Conservation (phyloP, 768 basidiomycete species). For the Pulveroboletus frians region DNA sequence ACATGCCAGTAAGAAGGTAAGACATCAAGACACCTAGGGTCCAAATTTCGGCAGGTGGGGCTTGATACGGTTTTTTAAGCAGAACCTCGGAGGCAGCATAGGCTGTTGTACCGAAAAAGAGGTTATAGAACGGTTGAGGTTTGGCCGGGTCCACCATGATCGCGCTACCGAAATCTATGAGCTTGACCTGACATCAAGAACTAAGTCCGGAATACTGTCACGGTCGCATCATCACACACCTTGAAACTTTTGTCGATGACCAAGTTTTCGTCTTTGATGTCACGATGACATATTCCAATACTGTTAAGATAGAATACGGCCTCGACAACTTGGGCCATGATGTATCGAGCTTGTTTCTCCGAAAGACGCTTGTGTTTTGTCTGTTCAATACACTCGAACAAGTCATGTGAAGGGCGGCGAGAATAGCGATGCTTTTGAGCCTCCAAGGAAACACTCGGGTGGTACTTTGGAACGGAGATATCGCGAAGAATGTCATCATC, state of each 20-base stretch:
- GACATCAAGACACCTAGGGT: slow-evolving; percentile 92
- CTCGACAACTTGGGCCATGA: slow-evolving; percentile 85
- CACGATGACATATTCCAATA: slow-evolving; percentile 87
- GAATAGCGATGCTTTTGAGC: slow-evolving; percentile 42
- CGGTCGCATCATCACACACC: slow-evolving; percentile 34
- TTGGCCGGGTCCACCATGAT: slow-evolving; percentile 61
- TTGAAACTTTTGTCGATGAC: slow-evolving; percentile 71
- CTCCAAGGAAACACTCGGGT: slow-evolving; percentile 5
- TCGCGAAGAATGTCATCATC: slow-evolving; percentile 6
- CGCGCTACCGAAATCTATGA: slow-evolving; percentile 95
- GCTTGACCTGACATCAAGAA: slow-evolving; percentile 59
- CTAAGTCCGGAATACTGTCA: slow-evolving; percentile 8
- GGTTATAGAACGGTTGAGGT: slow-evolving; percentile 62
- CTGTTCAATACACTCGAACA: slow-evolving; percentile 95
- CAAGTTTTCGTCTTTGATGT: slow-evolving; percentile 96
- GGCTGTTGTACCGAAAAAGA: slow-evolving; percentile 91
- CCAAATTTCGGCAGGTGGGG: slow-evolving; percentile 95
- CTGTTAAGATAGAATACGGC: slow-evolving; percentile 76
- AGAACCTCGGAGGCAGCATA: slow-evolving; percentile 96
- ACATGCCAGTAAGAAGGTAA: slow-evolving; percentile 86
- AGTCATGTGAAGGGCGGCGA: slow-evolving; percentile 80
- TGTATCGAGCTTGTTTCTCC: slow-evolving; percentile 72
- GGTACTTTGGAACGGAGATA: slow-evolving; percentile 10
- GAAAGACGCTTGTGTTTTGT: slow-evolving; percentile 72
- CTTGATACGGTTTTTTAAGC: slow-evolving; percentile 81